These are phyloP conservation scores for Saccharomyces kudriavzevii DNA, from an alignment of 805 yeast species.

Conservation along the genomic window DNA sequence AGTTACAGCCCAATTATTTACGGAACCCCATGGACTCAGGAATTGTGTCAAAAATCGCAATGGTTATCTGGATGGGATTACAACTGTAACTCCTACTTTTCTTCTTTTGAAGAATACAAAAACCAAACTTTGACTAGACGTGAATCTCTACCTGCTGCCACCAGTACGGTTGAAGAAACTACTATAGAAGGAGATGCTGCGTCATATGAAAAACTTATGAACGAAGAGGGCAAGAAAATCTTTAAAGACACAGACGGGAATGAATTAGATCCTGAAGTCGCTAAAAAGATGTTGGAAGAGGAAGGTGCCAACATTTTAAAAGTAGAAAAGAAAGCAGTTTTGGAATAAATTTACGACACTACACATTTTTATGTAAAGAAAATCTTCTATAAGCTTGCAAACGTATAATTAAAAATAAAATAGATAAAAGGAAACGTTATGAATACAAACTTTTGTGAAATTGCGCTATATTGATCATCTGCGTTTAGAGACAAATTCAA, in stretches of 20 bases:
- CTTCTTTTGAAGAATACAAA: constrained; percentile 23
- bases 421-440: not conserved
- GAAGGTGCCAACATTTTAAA: constrained; percentile 14
- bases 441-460: not conserved
- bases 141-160: constrained; percentile 6
- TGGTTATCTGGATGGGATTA: constrained; percentile 75
- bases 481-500: not conserved
- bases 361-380: not conserved
- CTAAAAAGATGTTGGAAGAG: constrained; percentile 20
- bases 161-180: not conserved
- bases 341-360: not conserved
- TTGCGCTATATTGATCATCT: not conserved
- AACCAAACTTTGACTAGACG: constrained; percentile 6
- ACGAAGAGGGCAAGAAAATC: constrained; percentile 23
- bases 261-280: constrained; percentile 28
- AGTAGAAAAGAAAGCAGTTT: not conserved
- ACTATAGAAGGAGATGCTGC: constrained; percentile 8
- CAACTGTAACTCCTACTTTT: constrained; percentile 56
- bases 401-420: not conserved
- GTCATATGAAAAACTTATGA: constrained; percentile 15
- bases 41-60: constrained; percentile 54
- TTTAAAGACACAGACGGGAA: constrained; percentile 35
- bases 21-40: constrained; percentile 73
- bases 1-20: constrained; percentile 66
- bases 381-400: not conserved